Evolutionary conservation across 73 alveolate genomes (phyloP).

Genomic region (Paramecium bursaria): DNA sequence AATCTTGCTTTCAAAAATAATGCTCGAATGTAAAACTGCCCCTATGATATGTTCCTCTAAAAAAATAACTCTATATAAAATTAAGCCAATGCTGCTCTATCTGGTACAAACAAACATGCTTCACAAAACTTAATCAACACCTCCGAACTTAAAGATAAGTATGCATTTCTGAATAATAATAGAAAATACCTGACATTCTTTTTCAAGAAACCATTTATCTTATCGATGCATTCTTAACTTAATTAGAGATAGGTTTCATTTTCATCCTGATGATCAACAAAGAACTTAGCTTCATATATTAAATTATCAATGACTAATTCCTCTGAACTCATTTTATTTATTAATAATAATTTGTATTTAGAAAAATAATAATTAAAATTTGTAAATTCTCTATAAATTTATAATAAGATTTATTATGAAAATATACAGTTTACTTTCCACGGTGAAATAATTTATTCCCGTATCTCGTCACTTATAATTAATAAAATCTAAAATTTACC

Average conservation of each 20-base stretch:
- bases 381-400: too few species aligned
- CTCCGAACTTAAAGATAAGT: not conserved
- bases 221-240: slow-evolving; percentile 23
- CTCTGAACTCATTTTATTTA: slow-evolving; percentile 36
- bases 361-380: too few species aligned
- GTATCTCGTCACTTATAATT: too few species aligned
- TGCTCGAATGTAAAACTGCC: slow-evolving; percentile 95
- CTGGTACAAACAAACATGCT: slow-evolving; percentile 60
- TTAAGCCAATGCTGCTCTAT: slow-evolving; percentile 88
- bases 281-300: slow-evolving; percentile 22
- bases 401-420: too few species aligned
- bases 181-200: slow-evolving; percentile 55
- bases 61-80: slow-evolving; percentile 88
- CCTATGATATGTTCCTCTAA: slow-evolving; percentile 83
- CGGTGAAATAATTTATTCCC: too few species aligned
- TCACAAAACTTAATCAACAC: not conserved
- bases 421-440: too few species aligned
- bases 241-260: slow-evolving; percentile 23
- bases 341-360: too few species aligned
- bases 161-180: too few species aligned
- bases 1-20: slow-evolving; percentile 85
- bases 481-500: too few species aligned
- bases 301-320: slow-evolving; percentile 31
- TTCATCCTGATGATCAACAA: slow-evolving; percentile 45
- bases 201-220: slow-evolving; percentile 3